These are phyloP conservation scores for Spirogloea muscicola DNA, from an alignment of 139 green algal species.

Conservation along the genomic window DNA sequence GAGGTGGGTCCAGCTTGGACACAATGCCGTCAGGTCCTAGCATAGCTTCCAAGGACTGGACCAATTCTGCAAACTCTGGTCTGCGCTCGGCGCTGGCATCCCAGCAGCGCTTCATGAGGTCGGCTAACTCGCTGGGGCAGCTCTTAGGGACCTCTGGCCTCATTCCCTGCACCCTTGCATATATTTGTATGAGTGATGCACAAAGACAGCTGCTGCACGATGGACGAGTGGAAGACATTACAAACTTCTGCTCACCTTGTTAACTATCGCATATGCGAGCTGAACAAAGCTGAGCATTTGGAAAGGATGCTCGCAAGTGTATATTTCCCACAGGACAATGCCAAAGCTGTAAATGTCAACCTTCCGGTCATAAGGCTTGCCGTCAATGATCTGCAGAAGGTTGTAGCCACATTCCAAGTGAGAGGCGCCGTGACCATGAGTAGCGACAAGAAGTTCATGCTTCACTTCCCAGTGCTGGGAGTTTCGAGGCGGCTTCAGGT, in stretches of 20 bases:
- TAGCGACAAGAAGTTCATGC: no score
- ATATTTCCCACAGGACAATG: constrained; percentile 89
- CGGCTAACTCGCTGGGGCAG: constrained; percentile 12
- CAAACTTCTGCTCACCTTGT: constrained; percentile 37
- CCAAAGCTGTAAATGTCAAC: constrained; percentile 86
- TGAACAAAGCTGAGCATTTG: constrained; percentile 79
- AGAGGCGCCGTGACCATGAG: no score
- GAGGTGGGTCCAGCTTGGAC: no score
- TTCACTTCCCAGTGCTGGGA: no score
- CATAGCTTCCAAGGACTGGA: constrained; percentile 3
- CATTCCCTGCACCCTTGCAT: no score
- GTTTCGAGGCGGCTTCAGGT: no score
- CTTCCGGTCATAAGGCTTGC: constrained; percentile 86
- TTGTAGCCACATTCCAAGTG: no score
- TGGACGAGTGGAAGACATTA: not conserved
- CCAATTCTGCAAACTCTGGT: constrained; percentile 19
- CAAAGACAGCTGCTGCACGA: not conserved
- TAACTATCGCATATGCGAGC: constrained; percentile 69
- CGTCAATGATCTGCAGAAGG: constrained; percentile 96
- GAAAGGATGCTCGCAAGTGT: constrained; percentile 74
- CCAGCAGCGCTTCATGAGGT: constrained; percentile 31
- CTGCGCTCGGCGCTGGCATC: constrained; percentile 1
- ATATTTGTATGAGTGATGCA: no score
- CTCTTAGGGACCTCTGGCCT: constrained; percentile 4
- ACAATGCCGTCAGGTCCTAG: no score